Conservation (phyloP, 2,329 filamentous ascomycete genomes). For the Penicillium freii region DNA sequence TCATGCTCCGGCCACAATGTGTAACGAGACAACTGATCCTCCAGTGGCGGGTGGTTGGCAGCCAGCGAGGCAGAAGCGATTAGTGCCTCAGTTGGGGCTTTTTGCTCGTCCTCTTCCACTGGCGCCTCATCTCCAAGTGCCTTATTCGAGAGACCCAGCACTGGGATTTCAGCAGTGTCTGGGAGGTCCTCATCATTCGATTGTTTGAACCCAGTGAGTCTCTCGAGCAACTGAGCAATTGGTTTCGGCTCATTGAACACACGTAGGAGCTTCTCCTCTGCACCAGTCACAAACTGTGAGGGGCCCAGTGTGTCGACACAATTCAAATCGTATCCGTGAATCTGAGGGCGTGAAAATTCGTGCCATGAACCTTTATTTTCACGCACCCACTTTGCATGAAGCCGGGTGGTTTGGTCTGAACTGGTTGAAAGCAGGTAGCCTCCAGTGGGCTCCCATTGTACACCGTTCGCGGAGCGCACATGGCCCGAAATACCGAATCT, state of each 20-base stretch:
- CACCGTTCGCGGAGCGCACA: constrained; percentile 73
- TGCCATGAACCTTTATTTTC: constrained; percentile 68
- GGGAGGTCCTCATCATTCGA: constrained; percentile 55
- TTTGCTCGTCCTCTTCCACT: constrained; percentile 41
- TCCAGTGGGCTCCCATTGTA: constrained; percentile 80
- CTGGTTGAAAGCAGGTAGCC: constrained; percentile 85
- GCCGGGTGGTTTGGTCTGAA: constrained; percentile 85
- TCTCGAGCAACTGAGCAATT: constrained; percentile 70
- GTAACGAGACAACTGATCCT: constrained; percentile 84
- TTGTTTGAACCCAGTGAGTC: constrained; percentile 62
- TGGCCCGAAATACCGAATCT: constrained; percentile 79
- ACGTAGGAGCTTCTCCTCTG: constrained; percentile 95
- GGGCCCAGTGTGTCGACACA: constrained; percentile 76
- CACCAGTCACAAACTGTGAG: constrained; percentile 84
- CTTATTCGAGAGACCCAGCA: constrained; percentile 94
- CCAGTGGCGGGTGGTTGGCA: constrained; percentile 72
- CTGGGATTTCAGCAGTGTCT: constrained; percentile 90
- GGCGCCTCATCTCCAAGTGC: constrained; percentile 59
- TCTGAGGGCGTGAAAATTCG: constrained; percentile 92
- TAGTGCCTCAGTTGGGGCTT: constrained; percentile 26
- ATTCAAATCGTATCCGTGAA: constrained; percentile 97
- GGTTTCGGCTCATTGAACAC: constrained; percentile 89
- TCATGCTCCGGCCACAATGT: constrained; percentile 95
- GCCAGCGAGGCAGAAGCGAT: constrained; percentile 46
- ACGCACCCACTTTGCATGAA: constrained; percentile 76